These are phyloP conservation scores for Zoysia matrella DNA, from an alignment of 202 grass and related monocot genomes.

Conservation along the genomic window DNA sequence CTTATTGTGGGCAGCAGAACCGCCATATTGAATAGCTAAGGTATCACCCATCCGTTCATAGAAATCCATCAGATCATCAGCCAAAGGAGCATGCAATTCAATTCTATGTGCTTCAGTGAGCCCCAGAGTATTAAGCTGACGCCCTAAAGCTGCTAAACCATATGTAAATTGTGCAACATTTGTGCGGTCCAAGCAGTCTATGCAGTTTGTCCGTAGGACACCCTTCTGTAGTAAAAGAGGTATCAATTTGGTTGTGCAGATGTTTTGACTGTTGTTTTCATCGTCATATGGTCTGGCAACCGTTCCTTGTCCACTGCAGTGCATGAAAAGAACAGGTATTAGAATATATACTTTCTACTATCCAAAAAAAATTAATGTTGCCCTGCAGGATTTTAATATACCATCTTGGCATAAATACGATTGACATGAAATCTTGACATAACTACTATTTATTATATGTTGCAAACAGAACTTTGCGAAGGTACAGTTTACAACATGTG, in stretches of 20 bases:
- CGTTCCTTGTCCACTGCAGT: slow-evolving; percentile 49
- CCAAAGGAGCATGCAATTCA: too few relatives aligned
- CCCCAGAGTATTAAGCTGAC: too few relatives aligned
- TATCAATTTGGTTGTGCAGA: too few relatives aligned
- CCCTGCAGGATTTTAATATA: background rate
- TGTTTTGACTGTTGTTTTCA: slow-evolving; percentile 32
- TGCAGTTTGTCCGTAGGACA: slow-evolving; percentile 77
- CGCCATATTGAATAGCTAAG: too few relatives aligned
- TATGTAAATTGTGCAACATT: slow-evolving; percentile 97
- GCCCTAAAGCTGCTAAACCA: slow-evolving; percentile 60
- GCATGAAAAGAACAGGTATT: slow-evolving; percentile 38
- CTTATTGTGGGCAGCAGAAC: slow-evolving; percentile 39
- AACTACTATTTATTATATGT: background rate
- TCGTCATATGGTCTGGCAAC: slow-evolving; percentile 19
- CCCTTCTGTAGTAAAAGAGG: too few relatives aligned
- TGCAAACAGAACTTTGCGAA: slow-evolving; percentile 18
- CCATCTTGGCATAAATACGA: background rate
- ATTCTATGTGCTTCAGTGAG: too few relatives aligned
- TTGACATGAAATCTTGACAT: background rate
- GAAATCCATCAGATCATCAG: too few relatives aligned
- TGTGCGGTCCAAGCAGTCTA: slow-evolving; percentile 98
- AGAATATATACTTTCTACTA: background rate
- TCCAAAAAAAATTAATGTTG: background rate
- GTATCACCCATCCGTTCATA: too few relatives aligned
- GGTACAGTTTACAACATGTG: background rate